These are phyloP conservation scores for Populus hybrid DNA, from an alignment of 441 rosid species.

Conservation along the genomic window DNA sequence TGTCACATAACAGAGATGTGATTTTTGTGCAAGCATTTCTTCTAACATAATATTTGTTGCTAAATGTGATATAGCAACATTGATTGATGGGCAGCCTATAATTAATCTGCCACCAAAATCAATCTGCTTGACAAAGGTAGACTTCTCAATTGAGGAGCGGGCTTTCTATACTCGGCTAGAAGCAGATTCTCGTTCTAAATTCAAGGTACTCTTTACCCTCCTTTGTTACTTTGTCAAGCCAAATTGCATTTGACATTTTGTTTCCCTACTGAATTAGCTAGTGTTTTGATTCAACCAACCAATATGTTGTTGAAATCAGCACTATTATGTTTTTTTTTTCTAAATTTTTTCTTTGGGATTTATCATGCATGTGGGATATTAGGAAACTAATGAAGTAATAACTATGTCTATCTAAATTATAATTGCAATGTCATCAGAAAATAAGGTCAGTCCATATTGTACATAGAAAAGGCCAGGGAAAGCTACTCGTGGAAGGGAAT, in stretches of 20 bases:
- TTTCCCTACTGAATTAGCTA: not conserved
- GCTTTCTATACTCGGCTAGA: conserved; percentile 81
- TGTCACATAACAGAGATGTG: conserved; percentile 12
- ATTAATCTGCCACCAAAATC: conserved; percentile 78
- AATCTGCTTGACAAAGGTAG: conserved; percentile 58
- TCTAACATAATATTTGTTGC: conserved; percentile 22
- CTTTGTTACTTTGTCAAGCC: conserved; percentile 1
- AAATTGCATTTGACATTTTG: not conserved
- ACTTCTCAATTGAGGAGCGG: conserved; percentile 81
- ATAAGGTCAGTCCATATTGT: not conserved
- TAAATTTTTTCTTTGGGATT: not conserved
- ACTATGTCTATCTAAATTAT: not conserved
- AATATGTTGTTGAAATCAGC: not conserved
- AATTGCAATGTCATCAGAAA: not conserved
- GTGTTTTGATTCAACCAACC: not conserved
- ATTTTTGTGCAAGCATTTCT: conserved; percentile 6
- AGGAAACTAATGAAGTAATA: not conserved
- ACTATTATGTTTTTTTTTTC: not conserved
- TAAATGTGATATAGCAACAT: conserved; percentile 55
- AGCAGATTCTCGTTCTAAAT: conserved; percentile 71
- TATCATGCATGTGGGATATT: not conserved
- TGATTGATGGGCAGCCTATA: conserved; percentile 85
- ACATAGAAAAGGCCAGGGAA: not conserved
- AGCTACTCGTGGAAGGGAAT: not conserved
- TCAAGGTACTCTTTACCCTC: conserved; percentile 54